Conservation (phyloP, 257 asterid species). For the Solanum ossicruentum region DNA sequence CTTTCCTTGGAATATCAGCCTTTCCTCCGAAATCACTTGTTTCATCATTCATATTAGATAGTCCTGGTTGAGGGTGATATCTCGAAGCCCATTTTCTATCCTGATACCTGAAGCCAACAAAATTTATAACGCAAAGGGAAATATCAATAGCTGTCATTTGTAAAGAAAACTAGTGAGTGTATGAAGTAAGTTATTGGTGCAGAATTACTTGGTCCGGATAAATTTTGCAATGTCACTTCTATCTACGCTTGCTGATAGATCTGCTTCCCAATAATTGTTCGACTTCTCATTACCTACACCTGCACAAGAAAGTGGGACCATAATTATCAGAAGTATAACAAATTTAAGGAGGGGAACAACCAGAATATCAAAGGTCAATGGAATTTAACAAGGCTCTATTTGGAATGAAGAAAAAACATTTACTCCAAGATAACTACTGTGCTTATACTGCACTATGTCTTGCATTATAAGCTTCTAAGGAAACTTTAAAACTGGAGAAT, state of each 20-base stretch:
- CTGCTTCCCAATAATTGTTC: conserved; percentile 76
- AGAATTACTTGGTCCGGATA: conserved; percentile 56
- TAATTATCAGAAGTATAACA: neutral
- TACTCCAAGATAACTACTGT: neutral
- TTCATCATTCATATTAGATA: conserved; percentile 11
- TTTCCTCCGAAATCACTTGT: conserved; percentile 3
- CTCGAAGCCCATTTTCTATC: conserved; percentile 61
- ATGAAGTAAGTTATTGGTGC: neutral
- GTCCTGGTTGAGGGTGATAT: conserved; percentile 28
- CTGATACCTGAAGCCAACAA: conserved; percentile 40
- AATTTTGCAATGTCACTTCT: conserved; percentile 51
- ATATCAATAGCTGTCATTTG: neutral
- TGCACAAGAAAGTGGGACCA: conserved; percentile 11
- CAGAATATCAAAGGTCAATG: neutral
- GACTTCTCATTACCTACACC: conserved; percentile 66
- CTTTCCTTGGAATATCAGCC: conserved; percentile 64
- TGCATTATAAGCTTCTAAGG: neutral
- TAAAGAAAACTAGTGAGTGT: neutral
- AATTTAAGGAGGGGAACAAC: neutral
- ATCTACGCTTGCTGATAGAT: conserved; percentile 28
- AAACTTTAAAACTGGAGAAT: neutral
- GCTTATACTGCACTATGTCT: neutral
- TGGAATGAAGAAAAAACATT: neutral
- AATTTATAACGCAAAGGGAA: neutral
- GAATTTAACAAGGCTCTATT: neutral